A percentile compares a stretch with the other conserved stretches of the same genome.
These are phyloP conservation scores for Mortierella claussenii DNA, from an alignment of 192 early-diverging fungal genomes.

Conservation along the genomic window DNA sequence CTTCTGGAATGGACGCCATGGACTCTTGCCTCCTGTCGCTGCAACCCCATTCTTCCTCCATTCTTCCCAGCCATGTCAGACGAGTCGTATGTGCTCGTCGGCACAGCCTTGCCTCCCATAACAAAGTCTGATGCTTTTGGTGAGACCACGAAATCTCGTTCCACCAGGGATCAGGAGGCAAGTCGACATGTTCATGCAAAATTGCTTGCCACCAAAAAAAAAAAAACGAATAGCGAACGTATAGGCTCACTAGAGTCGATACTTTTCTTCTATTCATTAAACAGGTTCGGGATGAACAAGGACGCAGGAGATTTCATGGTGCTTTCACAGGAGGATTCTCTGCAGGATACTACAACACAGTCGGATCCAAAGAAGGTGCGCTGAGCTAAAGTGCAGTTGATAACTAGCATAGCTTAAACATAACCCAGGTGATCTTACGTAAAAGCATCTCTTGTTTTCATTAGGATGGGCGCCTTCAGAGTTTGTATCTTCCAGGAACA, in stretches of 20 bases:
- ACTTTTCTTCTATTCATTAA: no score
- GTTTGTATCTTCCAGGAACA: conserved; percentile 81
- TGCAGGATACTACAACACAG: conserved; percentile 95
- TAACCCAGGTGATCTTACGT: no score
- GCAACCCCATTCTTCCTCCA: no score
- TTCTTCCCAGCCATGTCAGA: conserved; percentile 6
- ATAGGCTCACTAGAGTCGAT: no score
- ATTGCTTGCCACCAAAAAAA: not conserved
- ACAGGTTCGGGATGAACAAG: conserved; percentile 71
- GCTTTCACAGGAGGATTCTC: conserved; percentile 96
- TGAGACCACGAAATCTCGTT: conserved; percentile 19
- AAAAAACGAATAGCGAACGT: not conserved
- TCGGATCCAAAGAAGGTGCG: conserved; percentile 94
- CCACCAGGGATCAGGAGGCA: conserved; percentile 44
- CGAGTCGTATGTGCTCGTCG: conserved; percentile 33
- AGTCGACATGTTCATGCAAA: not conserved
- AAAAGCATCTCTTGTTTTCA: no score
- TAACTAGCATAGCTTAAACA: no score
- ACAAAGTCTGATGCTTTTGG: conserved; percentile 25
- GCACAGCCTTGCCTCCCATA: conserved; percentile 33
- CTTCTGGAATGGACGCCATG: no score
- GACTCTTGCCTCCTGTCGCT: no score
- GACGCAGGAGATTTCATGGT: conserved; percentile 86
- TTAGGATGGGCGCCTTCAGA: conserved; percentile 81
- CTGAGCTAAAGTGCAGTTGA: no score